Evolutionary conservation across 352 stramenopile genomes (phyloP).

Genomic region (Phytophthora fragariae): DNA sequence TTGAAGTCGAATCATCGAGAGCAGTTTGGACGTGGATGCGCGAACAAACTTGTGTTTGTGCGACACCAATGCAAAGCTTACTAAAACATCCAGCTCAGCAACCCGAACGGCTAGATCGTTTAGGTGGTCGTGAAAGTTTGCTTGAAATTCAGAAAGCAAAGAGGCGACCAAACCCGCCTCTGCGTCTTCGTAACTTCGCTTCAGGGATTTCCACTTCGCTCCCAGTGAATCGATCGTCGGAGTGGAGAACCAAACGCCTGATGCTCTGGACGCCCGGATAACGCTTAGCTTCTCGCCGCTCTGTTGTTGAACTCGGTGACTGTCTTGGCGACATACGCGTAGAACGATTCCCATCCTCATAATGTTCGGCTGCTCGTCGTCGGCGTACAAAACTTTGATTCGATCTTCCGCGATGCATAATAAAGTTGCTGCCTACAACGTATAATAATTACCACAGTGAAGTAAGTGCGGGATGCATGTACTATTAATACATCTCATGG

Average conservation of each 20-base stretch:
- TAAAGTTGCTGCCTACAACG: constrained; percentile 30
- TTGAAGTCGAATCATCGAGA: neutral
- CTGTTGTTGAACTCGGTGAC: constrained; percentile 50
- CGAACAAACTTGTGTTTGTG: constrained; percentile 39
- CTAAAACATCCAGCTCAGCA: constrained; percentile 47
- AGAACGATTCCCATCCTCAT: constrained; percentile 42
- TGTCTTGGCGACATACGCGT: constrained; percentile 52
- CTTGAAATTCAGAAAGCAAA: constrained; percentile 24
- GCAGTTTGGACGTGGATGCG: constrained; percentile 2
- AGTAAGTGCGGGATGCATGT: neutral
- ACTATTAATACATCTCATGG: neutral
- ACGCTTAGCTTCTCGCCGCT: constrained; percentile 30
- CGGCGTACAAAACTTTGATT: constrained; percentile 51
- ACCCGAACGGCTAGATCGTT: constrained; percentile 18
- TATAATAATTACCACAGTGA: neutral
- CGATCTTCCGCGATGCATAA: constrained; percentile 40
- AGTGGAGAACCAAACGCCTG: constrained; percentile 56
- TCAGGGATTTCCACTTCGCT: constrained; percentile 42
- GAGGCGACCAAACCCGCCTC: constrained; percentile 31
- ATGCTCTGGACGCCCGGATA: constrained; percentile 48
- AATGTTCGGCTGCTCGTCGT: constrained; percentile 35
- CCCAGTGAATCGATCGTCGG: constrained; percentile 43
- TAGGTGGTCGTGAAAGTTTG: constrained; percentile 14
- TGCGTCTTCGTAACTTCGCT: constrained; percentile 26
- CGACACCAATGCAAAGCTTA: constrained; percentile 48